A percentile compares a stretch with the other conserved stretches of the same genome.
phyloP scores from a whole-genome alignment of 371 early-diverging fungal genomes.

The Actinomucor elegans region DNA sequence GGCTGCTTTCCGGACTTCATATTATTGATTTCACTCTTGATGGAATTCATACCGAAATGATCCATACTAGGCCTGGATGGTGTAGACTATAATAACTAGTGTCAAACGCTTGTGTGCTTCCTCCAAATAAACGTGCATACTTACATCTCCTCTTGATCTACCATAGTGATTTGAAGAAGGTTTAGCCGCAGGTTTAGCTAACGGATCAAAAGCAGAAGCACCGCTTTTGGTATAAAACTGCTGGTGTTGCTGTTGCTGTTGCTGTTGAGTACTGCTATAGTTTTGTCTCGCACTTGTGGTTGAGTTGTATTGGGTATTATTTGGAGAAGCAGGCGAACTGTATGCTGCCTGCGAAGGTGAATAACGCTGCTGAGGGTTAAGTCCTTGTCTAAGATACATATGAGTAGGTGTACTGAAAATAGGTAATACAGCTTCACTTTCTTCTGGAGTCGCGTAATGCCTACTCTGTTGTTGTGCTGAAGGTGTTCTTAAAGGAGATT shows the following conservation, averaged over 20 bases:
- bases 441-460: conserved; percentile 22
- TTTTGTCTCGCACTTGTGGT: no score
- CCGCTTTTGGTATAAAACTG: not conserved
- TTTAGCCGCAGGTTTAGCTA: no score
- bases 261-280: no score
- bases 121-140: no score
- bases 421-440: conserved; percentile 25
- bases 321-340: no score
- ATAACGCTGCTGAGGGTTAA: not conserved
- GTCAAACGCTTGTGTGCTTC: no score
- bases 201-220: not conserved
- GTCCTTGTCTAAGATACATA: conserved; percentile 15
- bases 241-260: not conserved
- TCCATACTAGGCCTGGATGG: not conserved
- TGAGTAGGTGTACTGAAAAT: conserved; percentile 21
- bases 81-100: not conserved
- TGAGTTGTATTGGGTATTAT: no score
- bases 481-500: not conserved
- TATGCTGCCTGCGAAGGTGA: no score
- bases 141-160: not conserved
- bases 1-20: not conserved
- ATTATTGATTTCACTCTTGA: no score
- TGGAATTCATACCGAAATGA: not conserved
- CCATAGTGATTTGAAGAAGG: no score
- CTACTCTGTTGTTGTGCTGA: not conserved